Percentiles rank a stretch among this genome's conserved stretches.
These are phyloP conservation scores for Rehmannia glutinosa DNA, from an alignment of 257 asterid genomes.

Conservation along the genomic window DNA sequence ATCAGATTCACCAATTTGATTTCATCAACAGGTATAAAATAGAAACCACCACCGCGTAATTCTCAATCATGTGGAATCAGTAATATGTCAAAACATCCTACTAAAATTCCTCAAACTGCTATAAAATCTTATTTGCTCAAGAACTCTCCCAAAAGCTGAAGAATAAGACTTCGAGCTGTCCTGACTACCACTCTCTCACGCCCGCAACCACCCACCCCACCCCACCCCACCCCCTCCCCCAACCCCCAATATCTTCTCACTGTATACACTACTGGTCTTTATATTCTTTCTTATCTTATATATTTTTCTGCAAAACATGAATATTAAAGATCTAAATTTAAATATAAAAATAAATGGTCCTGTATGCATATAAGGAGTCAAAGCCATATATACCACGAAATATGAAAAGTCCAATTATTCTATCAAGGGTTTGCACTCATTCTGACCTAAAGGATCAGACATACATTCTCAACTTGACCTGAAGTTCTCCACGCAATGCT, in stretches of 20 bases:
- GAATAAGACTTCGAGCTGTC: background rate
- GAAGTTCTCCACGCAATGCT: constrained; percentile 5
- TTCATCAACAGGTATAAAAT: background rate
- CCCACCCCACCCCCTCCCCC: too few relatives aligned
- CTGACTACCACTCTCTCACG: background rate
- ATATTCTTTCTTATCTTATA: background rate
- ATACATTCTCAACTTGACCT: constrained; percentile 3
- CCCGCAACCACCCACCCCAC: too few relatives aligned
- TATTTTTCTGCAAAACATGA: background rate
- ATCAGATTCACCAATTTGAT: background rate
- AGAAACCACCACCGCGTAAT: background rate
- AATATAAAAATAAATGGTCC: background rate
- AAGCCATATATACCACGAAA: background rate
- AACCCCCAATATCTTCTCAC: background rate
- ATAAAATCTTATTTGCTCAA: background rate
- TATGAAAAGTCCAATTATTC: constrained; percentile 4
- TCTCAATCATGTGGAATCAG: background rate
- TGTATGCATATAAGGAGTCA: background rate
- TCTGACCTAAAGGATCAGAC: too few relatives aligned
- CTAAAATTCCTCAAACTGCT: background rate
- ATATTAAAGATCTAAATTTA: background rate
- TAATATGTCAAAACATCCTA: background rate
- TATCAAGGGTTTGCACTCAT: background rate
- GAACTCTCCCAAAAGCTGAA: background rate
- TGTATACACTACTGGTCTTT: background rate